These are phyloP conservation scores for Lasiodiplodia theobromae DNA, from an alignment of 2,329 filamentous ascomycete species.

Conservation along the genomic window DNA sequence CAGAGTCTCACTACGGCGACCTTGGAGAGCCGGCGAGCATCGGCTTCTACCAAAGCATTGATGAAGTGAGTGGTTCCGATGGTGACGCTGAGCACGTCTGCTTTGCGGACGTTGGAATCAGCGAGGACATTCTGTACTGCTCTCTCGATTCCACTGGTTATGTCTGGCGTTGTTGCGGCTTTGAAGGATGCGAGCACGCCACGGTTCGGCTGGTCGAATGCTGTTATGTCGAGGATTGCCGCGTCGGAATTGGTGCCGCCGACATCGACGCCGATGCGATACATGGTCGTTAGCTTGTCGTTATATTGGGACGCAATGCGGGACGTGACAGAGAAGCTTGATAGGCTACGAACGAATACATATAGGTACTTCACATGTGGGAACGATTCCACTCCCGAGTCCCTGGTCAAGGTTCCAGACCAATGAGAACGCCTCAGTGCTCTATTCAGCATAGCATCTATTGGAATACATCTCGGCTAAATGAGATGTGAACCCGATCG, in stretches of 20 bases:
- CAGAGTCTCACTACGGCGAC: constrained; percentile 64
- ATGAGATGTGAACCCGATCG: neutral
- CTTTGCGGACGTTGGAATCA: constrained; percentile 35
- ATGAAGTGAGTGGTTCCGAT: constrained; percentile 62
- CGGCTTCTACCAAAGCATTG: constrained; percentile 64
- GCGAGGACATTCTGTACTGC: constrained; percentile 48
- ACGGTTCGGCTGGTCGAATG: constrained; percentile 36
- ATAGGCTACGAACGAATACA: neutral
- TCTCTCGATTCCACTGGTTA: constrained; percentile 50
- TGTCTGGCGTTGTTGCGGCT: constrained; percentile 48
- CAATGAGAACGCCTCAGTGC: no score
- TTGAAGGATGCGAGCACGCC: constrained; percentile 38
- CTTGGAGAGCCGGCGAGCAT: constrained; percentile 55
- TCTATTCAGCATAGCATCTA: neutral
- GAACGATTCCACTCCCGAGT: neutral
- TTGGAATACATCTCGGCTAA: neutral
- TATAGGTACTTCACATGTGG: neutral
- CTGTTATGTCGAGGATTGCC: constrained; percentile 40
- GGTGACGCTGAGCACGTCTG: constrained; percentile 28
- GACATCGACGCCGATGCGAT: constrained; percentile 46
- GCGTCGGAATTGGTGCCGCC: constrained; percentile 50
- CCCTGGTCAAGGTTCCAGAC: no score
- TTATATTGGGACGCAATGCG: neutral
- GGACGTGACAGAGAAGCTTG: neutral
- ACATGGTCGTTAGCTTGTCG: neutral